These are phyloP conservation scores for Amauroascus verrucosus DNA, from an alignment of 2,329 filamentous ascomycete species.

Conservation along the genomic window DNA sequence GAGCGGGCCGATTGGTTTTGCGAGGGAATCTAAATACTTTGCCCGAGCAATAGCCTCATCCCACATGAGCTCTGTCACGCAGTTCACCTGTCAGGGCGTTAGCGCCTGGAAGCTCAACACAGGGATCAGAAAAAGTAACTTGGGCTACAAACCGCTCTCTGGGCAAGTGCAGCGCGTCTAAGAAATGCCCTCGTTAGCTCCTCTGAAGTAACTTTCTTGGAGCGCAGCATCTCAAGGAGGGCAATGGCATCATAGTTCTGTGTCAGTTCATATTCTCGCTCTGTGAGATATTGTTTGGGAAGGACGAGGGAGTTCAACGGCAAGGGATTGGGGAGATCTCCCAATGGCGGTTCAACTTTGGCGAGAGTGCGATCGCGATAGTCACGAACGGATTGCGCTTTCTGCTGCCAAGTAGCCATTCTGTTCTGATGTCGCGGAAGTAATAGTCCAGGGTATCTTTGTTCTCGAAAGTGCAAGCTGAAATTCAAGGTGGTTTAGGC, in stretches of 20 bases:
- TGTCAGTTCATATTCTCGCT: constrained; percentile 43
- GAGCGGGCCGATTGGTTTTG: constrained; percentile 45
- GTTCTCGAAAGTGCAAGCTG: no score
- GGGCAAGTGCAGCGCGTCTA: constrained; percentile 45
- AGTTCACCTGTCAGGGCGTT: constrained; percentile 49
- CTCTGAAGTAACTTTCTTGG: constrained; percentile 35
- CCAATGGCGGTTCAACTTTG: constrained; percentile 20
- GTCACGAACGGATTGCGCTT: constrained; percentile 18
- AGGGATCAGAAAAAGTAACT: not conserved
- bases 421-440: no score
- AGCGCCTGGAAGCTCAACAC: no score
- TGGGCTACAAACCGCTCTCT: constrained; percentile 36
- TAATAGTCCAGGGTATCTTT: no score
- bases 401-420: constrained; percentile 16
- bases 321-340: constrained; percentile 14
- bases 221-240: constrained; percentile 36
- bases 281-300: constrained; percentile 38
- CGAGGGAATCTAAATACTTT: constrained; percentile 37
- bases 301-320: constrained; percentile 24
- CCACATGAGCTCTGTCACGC: constrained; percentile 45
- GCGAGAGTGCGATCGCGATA: constrained; percentile 20
- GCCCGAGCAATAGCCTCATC: constrained; percentile 41
- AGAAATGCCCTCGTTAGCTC: constrained; percentile 46
- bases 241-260: constrained; percentile 36
- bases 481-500: no score